phyloP scores from a whole-genome alignment of 176 grass and related monocot species.

The Oryza brachyantha region DNA sequence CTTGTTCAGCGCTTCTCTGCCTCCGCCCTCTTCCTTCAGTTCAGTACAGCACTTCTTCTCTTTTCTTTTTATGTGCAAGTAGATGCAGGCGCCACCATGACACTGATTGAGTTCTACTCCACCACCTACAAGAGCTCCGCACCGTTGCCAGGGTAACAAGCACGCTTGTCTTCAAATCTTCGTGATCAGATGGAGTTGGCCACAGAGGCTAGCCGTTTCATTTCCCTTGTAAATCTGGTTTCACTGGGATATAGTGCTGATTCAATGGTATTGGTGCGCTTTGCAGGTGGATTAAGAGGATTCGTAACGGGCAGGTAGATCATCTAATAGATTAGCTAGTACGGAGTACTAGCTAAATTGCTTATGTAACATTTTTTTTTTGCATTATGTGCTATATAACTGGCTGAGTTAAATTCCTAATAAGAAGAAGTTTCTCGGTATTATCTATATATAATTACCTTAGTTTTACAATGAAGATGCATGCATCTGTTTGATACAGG shows the following conservation, averaged over 20 bases:
- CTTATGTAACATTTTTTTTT: neutral
- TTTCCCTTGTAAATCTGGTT: conserved; percentile 23
- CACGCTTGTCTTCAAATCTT: neutral
- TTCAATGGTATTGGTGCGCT: conserved; percentile 8
- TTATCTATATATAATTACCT: neutral
- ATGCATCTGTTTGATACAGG: neutral
- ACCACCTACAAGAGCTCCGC: conserved; percentile 80
- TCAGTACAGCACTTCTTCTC: conserved; percentile 3
- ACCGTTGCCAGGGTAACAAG: conserved; percentile 53
- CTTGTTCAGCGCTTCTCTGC: neutral
- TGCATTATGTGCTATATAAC: neutral
- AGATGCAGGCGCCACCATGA: conserved; percentile 19
- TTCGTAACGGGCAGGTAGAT: conserved; percentile 75
- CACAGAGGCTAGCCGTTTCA: neutral
- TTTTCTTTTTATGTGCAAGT: conserved; percentile 15
- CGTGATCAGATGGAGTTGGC: neutral
- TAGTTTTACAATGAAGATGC: neutral
- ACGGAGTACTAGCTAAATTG: neutral
- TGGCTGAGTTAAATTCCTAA: neutral
- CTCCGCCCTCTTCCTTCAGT: neutral
- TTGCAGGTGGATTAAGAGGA: conserved; percentile 85
- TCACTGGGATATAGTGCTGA: conserved; percentile 8
- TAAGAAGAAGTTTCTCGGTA: neutral
- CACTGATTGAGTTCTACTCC: conserved; percentile 74
- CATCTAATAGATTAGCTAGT: neutral